Evolutionary conservation across 106 monocot species (phyloP), one percentile per base, ranked within the genome.

Genomic region (Dioscorea alata): DNA sequence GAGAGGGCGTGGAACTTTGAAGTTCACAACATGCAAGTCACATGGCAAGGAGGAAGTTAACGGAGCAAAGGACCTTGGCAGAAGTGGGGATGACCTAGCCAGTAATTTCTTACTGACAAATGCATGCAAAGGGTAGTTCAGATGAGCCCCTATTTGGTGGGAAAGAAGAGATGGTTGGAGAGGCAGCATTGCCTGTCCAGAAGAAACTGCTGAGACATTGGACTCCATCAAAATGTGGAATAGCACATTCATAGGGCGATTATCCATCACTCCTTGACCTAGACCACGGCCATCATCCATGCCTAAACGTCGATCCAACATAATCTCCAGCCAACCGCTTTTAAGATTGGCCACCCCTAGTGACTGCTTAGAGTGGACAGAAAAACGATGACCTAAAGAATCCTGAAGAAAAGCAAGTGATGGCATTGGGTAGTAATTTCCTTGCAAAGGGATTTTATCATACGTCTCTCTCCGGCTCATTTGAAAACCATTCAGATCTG

Each of bases 391-490:
- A 56, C 97, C 97, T 21, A 48, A 59, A 23, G 69, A 60, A 79
- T 89, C 85, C 74, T 97, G 92, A 28, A 97, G 71, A 67, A 97
- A 97, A 23, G 97, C 86, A 34, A 92, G 84, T 17, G 92, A 86
- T 8, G 96, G 92, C 92, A 97, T 87, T 15, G 96, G 97, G 67
- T 97, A 97, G 64, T 92, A 97, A 73, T 92, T 97, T 24, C 97
- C 92, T 65, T 97, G 92, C 25, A 92, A 73, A 34, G 97, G 97
- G 34, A 97, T 92, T 72, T 97, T 97, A 75, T 89, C 86, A 66
- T 92, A 97, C 23, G 85, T 89, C 78, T 97, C 82, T 60, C 97
- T 89, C 23, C 97, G 33, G 67, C 86, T 97, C 86, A 87, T 97
- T 66, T 97, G 92, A 67, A 97, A 92, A 14, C 97, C 92, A 85